phyloP scores from a whole-genome alignment of 176 grass and related monocot species.

The Alloteropsis semialata region DNA sequence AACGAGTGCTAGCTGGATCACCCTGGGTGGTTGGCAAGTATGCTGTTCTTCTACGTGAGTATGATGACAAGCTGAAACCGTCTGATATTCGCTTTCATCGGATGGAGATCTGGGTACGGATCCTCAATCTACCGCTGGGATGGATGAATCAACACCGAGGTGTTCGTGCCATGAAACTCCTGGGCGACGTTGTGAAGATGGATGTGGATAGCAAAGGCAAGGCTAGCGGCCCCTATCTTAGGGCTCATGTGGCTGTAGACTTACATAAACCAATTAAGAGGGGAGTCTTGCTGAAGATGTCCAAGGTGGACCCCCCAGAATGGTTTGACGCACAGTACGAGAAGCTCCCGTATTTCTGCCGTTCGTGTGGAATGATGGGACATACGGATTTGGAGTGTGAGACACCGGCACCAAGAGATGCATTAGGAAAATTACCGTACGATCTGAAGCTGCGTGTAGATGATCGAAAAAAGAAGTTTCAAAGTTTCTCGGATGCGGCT shows the following conservation, averaged over 20 bases:
- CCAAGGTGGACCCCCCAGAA: rapidly evolving
- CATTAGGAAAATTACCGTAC: too few species aligned
- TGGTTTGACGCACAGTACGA: neutral
- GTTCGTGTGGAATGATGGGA: neutral
- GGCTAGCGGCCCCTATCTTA: neutral
- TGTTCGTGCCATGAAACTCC: neutral
- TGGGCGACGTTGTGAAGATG: neutral
- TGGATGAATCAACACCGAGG: neutral
- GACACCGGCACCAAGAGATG: too few species aligned
- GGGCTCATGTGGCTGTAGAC: neutral
- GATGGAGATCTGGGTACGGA: neutral
- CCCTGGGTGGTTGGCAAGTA: too few species aligned
- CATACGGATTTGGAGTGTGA: neutral
- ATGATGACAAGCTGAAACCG: neutral
- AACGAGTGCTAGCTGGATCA: rapidly evolving
- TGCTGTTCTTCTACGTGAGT: too few species aligned
- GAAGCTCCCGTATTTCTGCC: rapidly evolving
- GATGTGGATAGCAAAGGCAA: neutral
- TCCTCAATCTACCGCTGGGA: neutral
- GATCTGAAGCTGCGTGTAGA: too few species aligned
- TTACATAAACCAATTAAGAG: rapidly evolving
- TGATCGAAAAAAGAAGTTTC: too few species aligned
- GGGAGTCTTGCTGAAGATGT: neutral
- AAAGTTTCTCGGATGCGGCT: too few species aligned
- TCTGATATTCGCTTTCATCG: neutral